Evolutionary conservation across 805 yeast genomes (phyloP), one percentile per base, ranked within the genome.

Genomic region (fission yeast (Schizosaccharomyces pombe)): DNA sequence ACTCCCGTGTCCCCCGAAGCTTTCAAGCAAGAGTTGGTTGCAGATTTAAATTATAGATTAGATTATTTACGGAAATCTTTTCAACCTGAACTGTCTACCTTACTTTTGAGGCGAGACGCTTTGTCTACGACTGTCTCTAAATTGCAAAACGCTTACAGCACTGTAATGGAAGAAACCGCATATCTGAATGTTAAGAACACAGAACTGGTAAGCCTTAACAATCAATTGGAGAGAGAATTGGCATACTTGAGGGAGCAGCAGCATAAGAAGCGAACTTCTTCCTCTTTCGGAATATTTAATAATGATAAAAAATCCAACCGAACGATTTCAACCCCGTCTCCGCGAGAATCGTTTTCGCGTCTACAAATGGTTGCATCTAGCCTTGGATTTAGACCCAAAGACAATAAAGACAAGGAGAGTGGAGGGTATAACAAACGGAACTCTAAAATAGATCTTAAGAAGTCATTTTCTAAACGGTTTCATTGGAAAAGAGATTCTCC

Each of bases 201-300:
- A n/a, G 72, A 69, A 58, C 61, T 69, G 24, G 58, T 60, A 6
- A 69, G 68, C 33, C 58, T 68, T 62, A 68, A 68, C 57, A 62
- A 62, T 33, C 70, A 66, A 57, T 62, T 70, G 22, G 61, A 67
- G n/a, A 59, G 64, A 40, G 69, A 67, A 52, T 16, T 49, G 28
- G 19, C 49, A 2, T 16, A 9, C n/a, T 22, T 22, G 30, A 43
- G 14, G 26, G 49, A 43, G 26, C 14, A 19, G 1, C 2, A 6
- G 5, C 30, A 19, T n/a, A 43, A 24, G 12, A 43, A 43, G 12
- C 19, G 49, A 22, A 19, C 19, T 22, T 22, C 49, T 5, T n/a
- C n/a, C n/a, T 22, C 49, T 6, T 43, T 43, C 11, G 49, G 49
- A 5, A 9, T 43, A 5, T 43, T 26, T 43, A 12, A 16, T n/a